Conservation (phyloP, 2,329 filamentous ascomycete genomes). For the Claviceps quebecensis region DNA sequence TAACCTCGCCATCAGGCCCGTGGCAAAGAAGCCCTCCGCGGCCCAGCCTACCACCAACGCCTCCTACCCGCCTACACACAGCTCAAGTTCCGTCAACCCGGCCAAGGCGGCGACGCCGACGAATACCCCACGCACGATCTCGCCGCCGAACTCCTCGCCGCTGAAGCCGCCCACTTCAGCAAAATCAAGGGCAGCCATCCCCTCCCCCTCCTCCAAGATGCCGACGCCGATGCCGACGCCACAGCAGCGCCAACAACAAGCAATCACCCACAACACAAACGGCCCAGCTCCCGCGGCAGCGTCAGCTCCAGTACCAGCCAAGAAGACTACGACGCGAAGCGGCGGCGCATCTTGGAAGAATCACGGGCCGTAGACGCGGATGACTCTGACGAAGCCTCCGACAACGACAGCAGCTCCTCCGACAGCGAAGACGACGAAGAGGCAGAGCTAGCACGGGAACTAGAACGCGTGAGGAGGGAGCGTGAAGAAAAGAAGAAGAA, state of each 20-base stretch:
- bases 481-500: slow-evolving; percentile 29
- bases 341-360: slow-evolving; percentile 75
- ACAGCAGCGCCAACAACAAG: slow-evolving; percentile 1
- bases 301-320: slow-evolving; percentile 20
- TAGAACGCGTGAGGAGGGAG: slow-evolving; percentile 86
- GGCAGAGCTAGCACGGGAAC: slow-evolving; percentile 77
- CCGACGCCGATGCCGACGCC: slow-evolving; percentile 34
- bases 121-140: slow-evolving; percentile 65
- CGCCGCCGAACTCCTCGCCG: slow-evolving; percentile 75
- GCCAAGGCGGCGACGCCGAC: slow-evolving; percentile 67
- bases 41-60: slow-evolving; percentile 90
- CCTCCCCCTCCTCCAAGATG: slow-evolving; percentile 20
- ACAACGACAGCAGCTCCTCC: slow-evolving; percentile 33
- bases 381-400: slow-evolving; percentile 39
- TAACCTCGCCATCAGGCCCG: slow-evolving; percentile 45
- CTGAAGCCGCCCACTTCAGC: slow-evolving; percentile 75
- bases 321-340: slow-evolving; percentile 67
- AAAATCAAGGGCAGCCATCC: slow-evolving; percentile 51
- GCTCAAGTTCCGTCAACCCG: slow-evolving; percentile 75
- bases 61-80: slow-evolving; percentile 87
- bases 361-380: slow-evolving; percentile 75
- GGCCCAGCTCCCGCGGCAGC: slow-evolving; percentile 25
- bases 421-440: slow-evolving; percentile 40
- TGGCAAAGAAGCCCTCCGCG: slow-evolving; percentile 88
- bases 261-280: slow-evolving; percentile 34